phyloP scores from a whole-genome alignment of 306 rosid species.

The Hippophae gyantsensis region DNA sequence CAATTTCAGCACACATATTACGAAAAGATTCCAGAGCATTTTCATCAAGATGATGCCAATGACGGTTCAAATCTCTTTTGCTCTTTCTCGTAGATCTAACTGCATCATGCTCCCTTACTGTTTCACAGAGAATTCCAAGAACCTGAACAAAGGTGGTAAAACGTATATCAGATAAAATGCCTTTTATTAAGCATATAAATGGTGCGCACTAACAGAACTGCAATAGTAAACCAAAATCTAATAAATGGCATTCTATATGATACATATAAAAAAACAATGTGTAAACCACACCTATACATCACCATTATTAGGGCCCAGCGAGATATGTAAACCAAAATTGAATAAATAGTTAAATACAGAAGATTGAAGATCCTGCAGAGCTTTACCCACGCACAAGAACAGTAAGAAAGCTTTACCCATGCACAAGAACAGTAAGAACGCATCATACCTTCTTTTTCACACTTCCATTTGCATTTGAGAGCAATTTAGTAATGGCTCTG shows the following conservation, averaged over 20 bases:
- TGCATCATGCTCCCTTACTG: slow-evolving; percentile 35
- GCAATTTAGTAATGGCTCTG: slow-evolving; percentile 50
- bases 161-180: background rate
- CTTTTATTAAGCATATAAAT: background rate
- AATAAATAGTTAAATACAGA: too few species aligned
- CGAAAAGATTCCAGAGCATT: slow-evolving; percentile 42
- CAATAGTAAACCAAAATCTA: too few species aligned
- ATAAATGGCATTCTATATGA: too few species aligned
- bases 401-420: background rate
- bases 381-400: background rate
- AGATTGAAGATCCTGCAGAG: background rate
- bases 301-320: too few species aligned
- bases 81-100: slow-evolving; percentile 31
- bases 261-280: too few species aligned
- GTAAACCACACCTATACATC: too few species aligned
- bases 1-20: slow-evolving; percentile 49
- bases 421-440: too few species aligned
- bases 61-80: slow-evolving; percentile 26
- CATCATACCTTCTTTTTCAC: slow-evolving; percentile 57
- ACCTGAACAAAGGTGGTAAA: slow-evolving; percentile 47
- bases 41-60: slow-evolving; percentile 48
- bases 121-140: slow-evolving; percentile 68
- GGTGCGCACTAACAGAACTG: background rate
- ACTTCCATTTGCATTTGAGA: slow-evolving; percentile 43
- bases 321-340: too few species aligned